Conservation (phyloP, 768 basidiomycete genomes). For the Rubroboletus pulcherrimus region DNA sequence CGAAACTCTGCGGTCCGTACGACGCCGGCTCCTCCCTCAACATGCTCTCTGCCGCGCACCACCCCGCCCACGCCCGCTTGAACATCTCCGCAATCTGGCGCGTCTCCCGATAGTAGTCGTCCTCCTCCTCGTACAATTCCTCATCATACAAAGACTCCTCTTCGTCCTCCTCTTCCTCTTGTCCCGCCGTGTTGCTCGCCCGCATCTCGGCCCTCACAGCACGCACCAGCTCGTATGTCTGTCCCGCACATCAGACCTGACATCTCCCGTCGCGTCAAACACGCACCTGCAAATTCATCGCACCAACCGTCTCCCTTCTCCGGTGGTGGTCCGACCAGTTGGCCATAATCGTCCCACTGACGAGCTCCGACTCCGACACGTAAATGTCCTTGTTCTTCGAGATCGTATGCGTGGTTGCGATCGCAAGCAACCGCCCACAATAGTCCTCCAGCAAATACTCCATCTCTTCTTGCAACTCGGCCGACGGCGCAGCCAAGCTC, state of each 20-base stretch:
- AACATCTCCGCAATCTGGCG: slow-evolving; percentile 31
- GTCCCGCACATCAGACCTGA: slow-evolving; percentile 4
- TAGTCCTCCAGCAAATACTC: slow-evolving; percentile 35
- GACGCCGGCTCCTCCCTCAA: slow-evolving; percentile 21
- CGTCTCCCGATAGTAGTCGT: slow-evolving; percentile 27
- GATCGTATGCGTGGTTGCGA: slow-evolving; percentile 35
- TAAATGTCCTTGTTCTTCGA: slow-evolving; percentile 34
- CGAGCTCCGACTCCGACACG: slow-evolving; percentile 40
- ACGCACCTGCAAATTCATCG: slow-evolving; percentile 45
- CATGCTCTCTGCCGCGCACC: slow-evolving; percentile 36
- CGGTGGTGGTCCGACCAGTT: slow-evolving; percentile 41
- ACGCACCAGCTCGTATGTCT: slow-evolving; percentile 40
- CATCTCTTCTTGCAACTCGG: slow-evolving; percentile 38
- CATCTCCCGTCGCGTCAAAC: background rate
- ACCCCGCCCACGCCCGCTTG: slow-evolving; percentile 42
- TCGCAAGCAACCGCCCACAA: slow-evolving; percentile 30
- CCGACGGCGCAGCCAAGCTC: slow-evolving; percentile 17
- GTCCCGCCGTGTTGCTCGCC: slow-evolving; percentile 1
- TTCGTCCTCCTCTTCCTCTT: slow-evolving; percentile 27
- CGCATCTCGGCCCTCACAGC: slow-evolving; percentile 35
- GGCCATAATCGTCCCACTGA: slow-evolving; percentile 45
- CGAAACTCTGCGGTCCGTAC: slow-evolving; percentile 45
- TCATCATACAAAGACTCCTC: slow-evolving; percentile 25
- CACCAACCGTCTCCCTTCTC: slow-evolving; percentile 35
- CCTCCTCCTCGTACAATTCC: slow-evolving; percentile 26